Base-by-base conservation (phyloP, 2,329 filamentous ascomycete genomes). In the Microdochium paspali region DNA sequence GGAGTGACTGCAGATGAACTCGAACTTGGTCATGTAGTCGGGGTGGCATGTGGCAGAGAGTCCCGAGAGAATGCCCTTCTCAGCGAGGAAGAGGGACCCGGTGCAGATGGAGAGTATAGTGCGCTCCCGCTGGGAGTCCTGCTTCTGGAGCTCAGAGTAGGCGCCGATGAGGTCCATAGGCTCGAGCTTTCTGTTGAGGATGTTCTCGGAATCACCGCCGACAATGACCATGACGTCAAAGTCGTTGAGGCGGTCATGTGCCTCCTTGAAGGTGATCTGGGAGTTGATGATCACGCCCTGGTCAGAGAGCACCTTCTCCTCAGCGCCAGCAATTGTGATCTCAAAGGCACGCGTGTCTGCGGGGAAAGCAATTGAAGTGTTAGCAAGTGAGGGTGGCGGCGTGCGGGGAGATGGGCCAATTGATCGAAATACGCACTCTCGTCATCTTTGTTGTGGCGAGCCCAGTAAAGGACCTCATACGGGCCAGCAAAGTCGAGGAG, bases 21-120 rank as follows among this genome's bases (percentile, higher is more conserved):
- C 88, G 61, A 94, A 81, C 54, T 80, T 84, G 64, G 87, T 89
- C 58, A 90, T 76, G 68, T 74, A 82, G 66, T 93, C 86, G 51
- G 86, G 83, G 66, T 93, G 88, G 49, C 86, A 91, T 53, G 88
- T 94, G 56, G 86, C 87, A 25, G 84, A 82, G 24, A 93, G 74
- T 53, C 88, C 88, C 54, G 83, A 80, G 51, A 94, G 79, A 61
- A 93, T 80, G 55, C 87, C 87, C 59, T 83, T 77, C 60, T 86
- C 74, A 51, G 84, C 88, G 45, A 91, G 79, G 69, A 91, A 79
- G 61, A 91, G 79, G 40, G 84, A 78, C 53, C 87, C 88, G 44
- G 86, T 88, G 72, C 85, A 90, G 65, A 94, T 73, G 55, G 85
- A 87, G 56, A 93, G 71, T 59, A 93, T 72, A 45, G 87, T 90